phyloP scores from a whole-genome alignment of 1,139 yeast genomes.

The Sugiyamaella japonica region DNA sequence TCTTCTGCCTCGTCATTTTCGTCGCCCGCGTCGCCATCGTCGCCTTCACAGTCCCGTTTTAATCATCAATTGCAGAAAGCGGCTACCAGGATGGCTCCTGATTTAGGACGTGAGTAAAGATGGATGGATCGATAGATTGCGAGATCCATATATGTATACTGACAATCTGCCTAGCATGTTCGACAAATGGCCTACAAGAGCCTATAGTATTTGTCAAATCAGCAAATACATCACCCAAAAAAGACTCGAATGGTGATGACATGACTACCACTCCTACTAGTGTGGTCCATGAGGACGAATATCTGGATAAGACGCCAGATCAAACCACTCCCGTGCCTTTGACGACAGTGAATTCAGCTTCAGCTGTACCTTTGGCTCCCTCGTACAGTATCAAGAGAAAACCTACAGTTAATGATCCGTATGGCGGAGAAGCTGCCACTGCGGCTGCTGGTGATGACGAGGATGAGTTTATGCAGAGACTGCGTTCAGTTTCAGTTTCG shows the following conservation, averaged over 20 bases:
- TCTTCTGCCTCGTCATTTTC: constrained; percentile 20
- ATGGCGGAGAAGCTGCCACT: not conserved
- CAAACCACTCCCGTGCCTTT: not conserved
- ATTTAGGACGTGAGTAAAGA: constrained; percentile 18
- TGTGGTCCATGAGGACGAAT: too few relatives aligned
- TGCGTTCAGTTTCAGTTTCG: constrained; percentile 1
- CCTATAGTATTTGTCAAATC: constrained; percentile 20
- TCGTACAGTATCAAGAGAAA: constrained; percentile 1
- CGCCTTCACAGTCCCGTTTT: constrained; percentile 18
- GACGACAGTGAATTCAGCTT: too few relatives aligned
- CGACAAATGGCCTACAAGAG: constrained; percentile 18
- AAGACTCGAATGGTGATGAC: not conserved
- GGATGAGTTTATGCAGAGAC: constrained; percentile 1
- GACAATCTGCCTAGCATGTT: not conserved
- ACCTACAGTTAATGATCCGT: not conserved
- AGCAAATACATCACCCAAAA: constrained; percentile 2
- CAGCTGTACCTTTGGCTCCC: not conserved
- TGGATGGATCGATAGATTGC: too few relatives aligned
- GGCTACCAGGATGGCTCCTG: constrained; percentile 20
- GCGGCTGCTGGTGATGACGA: not conserved
- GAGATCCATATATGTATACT: not conserved
- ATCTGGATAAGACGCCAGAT: not conserved
- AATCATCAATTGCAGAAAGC: constrained; percentile 16
- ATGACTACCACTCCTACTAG: not conserved
- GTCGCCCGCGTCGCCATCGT: constrained; percentile 20